Conservation (phyloP, 2,329 filamentous ascomycete genomes). For the Diaporthe amygdali region DNA sequence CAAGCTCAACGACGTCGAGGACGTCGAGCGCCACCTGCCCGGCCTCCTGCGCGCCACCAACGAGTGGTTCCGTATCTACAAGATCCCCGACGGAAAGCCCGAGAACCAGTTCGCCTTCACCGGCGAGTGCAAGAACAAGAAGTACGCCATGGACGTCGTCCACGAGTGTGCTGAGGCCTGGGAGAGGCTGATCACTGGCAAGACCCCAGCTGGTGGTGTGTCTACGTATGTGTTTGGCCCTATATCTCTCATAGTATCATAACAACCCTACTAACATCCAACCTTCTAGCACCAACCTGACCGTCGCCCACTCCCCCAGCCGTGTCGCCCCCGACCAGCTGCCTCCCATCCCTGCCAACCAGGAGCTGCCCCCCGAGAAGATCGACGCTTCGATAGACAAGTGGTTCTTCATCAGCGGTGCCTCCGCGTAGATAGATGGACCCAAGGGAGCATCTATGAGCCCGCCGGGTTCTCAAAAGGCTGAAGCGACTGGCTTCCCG, state of each 20-base stretch:
- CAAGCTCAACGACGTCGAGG: conserved; percentile 98
- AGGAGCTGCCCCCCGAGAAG: conserved; percentile 83
- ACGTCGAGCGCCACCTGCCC: conserved; percentile 97
- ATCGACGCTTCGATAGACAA: conserved; percentile 98
- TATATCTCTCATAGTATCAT: background rate
- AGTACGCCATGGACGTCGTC: conserved; percentile 95
- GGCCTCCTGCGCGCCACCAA: conserved; percentile 97
- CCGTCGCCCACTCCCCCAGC: conserved; percentile 74
- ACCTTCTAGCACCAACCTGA: conserved; percentile 74
- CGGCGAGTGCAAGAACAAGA: conserved; percentile 99
- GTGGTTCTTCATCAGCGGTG: conserved; percentile 99
- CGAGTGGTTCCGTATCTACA: conserved; percentile 99
- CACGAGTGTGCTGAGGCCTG: conserved; percentile 96
- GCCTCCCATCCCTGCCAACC: conserved; percentile 75
- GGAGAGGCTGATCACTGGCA: conserved; percentile 94
- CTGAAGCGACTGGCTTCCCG: conserved; percentile 1
- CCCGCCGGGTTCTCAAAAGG: background rate
- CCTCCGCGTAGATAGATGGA: conserved; percentile 68
- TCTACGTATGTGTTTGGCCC: conserved; percentile 69
- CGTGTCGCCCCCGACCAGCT: conserved; percentile 74
- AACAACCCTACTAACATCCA: background rate
- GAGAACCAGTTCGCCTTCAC: conserved; percentile 99
- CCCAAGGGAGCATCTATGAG: background rate
- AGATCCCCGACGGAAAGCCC: conserved; percentile 99
- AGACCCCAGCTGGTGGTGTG: conserved; percentile 78